Evolutionary conservation across 2,329 filamentous ascomycete genomes (phyloP), one percentile per base, ranked within the genome.

Genomic region (Aspergillus niger): DNA sequence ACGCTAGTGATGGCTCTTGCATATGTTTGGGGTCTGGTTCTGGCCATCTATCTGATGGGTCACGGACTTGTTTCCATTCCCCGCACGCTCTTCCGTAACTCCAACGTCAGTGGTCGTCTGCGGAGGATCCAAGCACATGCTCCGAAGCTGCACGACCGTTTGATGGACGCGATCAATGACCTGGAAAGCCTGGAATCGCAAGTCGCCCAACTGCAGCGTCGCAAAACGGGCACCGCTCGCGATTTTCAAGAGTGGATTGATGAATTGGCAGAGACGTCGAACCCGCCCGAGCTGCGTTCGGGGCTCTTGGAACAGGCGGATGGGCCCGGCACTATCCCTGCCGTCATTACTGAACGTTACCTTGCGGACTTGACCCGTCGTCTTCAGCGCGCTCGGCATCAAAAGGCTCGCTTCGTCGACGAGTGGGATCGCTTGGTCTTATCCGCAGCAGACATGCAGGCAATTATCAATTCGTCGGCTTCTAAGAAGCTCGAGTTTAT

Each of bases 1-100:
- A 89, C 86, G 38, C 81, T 96, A 43, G 84, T 96, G 65, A 97
- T 99, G 91, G 94, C 95, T 13, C 81, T 98, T 61, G 91, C 94
- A 39, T 99, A 99, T 76, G 91, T 92, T 62, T 98, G 93, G 90
- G 92, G 93, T 69, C 80, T 99, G 68, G 83, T 94, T 4, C 83
- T 98, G 55, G 95, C 93, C 49, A 97, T 99, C 63, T 98, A 97
- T 72, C 83, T 99, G 43, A 98, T 99, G 94, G 95, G 95, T 6
- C 95, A 99, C 76, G 95, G 95, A 7, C 82, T 99, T 26, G 95
- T 99, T 32, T 90, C 93, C 1, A 90, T 99, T 59, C 95, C 95
- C 0, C 85, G 94, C 65, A 86, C 86, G 39, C 81, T 99, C 15
- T 89, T 95, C 70, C 87, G 89, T 61, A 90, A 91, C 71, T 89